These are phyloP conservation scores for Beauveria australis DNA, from an alignment of 2,329 filamentous ascomycete species.

Conservation along the genomic window DNA sequence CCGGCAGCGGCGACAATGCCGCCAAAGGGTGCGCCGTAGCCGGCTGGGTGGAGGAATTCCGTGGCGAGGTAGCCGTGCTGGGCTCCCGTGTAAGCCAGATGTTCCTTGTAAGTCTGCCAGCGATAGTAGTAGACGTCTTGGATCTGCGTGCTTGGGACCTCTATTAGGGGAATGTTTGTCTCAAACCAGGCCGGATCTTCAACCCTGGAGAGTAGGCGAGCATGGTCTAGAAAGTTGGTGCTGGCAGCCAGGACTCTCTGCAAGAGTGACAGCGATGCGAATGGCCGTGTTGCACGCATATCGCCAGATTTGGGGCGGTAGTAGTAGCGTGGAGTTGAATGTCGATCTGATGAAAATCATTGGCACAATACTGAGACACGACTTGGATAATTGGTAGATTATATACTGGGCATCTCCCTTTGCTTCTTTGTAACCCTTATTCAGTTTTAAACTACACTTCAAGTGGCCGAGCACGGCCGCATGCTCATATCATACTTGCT, in stretches of 20 bases:
- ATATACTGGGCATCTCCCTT: not conserved
- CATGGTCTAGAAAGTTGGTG: conserved; percentile 18
- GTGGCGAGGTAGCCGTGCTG: conserved; percentile 34
- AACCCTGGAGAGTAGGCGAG: conserved; percentile 13
- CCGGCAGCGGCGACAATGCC: conserved; percentile 23
- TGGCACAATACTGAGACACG: not conserved
- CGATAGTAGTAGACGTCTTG: conserved; percentile 39
- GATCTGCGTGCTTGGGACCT: conserved; percentile 29
- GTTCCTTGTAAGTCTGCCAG: conserved; percentile 31
- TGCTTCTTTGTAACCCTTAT: not conserved
- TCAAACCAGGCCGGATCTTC: conserved; percentile 21
- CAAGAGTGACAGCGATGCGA: not conserved
- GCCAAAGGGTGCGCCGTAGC: conserved; percentile 15
- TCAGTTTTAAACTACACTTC: not conserved
- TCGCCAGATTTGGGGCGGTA: not conserved
- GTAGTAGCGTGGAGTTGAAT: too few relatives aligned
- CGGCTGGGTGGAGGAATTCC: conserved; percentile 34
- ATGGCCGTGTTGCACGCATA: not conserved
- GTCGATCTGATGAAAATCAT: not conserved
- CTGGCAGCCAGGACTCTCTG: not conserved
- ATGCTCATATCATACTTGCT: not conserved
- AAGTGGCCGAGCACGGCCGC: not conserved
- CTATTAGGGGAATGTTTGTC: conserved; percentile 35
- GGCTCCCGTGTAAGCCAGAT: conserved; percentile 30
- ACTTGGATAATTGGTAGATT: not conserved